phyloP scores from a whole-genome alignment of 345 rosid species.

The Corymbia maculata region DNA sequence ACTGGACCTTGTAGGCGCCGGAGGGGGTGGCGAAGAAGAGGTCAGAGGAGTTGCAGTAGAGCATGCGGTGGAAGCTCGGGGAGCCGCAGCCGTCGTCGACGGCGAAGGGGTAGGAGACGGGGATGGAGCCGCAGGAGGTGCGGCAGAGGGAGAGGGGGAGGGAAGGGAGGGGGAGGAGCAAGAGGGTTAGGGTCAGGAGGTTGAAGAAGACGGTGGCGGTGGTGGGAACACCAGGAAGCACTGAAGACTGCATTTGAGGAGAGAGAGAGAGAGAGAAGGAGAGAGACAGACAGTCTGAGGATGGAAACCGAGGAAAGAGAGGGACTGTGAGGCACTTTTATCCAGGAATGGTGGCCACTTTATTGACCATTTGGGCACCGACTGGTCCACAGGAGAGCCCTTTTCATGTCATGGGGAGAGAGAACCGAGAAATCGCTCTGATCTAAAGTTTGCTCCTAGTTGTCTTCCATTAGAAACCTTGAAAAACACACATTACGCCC shows the following conservation, averaged over 20 bases:
- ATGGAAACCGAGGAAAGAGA: background rate
- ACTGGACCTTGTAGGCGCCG: slow-evolving; percentile 72
- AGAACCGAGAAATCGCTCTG: background rate
- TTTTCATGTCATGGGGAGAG: background rate
- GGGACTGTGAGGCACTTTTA: background rate
- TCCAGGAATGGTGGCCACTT: background rate
- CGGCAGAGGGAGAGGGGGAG: slow-evolving; percentile 28
- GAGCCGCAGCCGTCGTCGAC: slow-evolving; percentile 91
- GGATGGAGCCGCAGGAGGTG: slow-evolving; percentile 46
- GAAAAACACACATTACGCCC: background rate
- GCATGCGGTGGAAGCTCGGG: slow-evolving; percentile 56
- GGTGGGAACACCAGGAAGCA: background rate
- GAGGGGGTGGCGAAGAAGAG: slow-evolving; percentile 73
- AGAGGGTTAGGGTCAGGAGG: background rate
- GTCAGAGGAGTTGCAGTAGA: slow-evolving; percentile 52
- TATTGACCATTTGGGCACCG: background rate
- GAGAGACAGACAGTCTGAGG: background rate
- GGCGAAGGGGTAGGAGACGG: slow-evolving; percentile 74
- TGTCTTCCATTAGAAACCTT: background rate
- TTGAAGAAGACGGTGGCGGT: background rate
- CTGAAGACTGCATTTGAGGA: background rate
- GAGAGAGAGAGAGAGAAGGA: background rate
- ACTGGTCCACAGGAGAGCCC: background rate
- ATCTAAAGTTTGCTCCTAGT: background rate
- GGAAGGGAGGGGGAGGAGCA: background rate